phyloP scores from a whole-genome alignment of 1,284 basidiomycete genomes.

The Ustilago tritici region DNA sequence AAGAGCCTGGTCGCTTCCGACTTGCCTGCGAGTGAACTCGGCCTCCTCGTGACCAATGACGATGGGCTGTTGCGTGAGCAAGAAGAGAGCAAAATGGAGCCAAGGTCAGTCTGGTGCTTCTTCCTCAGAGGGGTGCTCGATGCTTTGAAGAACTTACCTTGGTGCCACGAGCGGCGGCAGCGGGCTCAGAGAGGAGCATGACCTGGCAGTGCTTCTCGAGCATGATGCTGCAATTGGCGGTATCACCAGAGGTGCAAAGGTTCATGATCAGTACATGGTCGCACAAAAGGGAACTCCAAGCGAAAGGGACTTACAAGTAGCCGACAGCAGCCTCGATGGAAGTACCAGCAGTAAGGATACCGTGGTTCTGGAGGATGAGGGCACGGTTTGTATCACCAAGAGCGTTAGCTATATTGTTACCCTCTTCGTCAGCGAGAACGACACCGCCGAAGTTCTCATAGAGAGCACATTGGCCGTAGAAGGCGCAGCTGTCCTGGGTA shows the following conservation, averaged over 20 bases:
- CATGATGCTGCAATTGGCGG: constrained; percentile 52
- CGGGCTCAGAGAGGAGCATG: constrained; percentile 73
- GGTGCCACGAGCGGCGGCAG: constrained; percentile 50
- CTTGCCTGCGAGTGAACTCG: constrained; percentile 56
- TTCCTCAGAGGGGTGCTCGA: background rate
- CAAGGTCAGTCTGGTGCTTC: background rate
- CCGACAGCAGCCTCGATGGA: constrained; percentile 72
- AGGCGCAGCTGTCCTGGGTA: constrained; percentile 69
- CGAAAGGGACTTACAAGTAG: constrained; percentile 51
- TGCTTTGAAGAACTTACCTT: constrained; percentile 22
- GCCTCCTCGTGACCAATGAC: constrained; percentile 62
- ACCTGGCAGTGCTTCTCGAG: constrained; percentile 73
- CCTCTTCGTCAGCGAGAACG: constrained; percentile 76
- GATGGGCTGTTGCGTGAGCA: constrained; percentile 27
- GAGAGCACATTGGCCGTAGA: constrained; percentile 67
- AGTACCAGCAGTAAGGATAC: constrained; percentile 73
- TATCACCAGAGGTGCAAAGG: background rate
- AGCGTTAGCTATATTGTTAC: constrained; percentile 74
- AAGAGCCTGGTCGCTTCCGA: constrained; percentile 55
- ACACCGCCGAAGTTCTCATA: constrained; percentile 74
- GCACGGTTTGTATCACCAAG: constrained; percentile 73
- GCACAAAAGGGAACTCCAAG: no score
- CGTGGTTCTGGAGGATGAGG: constrained; percentile 73
- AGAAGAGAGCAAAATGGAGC: background rate
- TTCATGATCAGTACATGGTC: background rate